Evolutionary conservation across 768 basidiomycete genomes (phyloP), one percentile per base, ranked within the genome.

Genomic region (Pisolithus sp.): DNA sequence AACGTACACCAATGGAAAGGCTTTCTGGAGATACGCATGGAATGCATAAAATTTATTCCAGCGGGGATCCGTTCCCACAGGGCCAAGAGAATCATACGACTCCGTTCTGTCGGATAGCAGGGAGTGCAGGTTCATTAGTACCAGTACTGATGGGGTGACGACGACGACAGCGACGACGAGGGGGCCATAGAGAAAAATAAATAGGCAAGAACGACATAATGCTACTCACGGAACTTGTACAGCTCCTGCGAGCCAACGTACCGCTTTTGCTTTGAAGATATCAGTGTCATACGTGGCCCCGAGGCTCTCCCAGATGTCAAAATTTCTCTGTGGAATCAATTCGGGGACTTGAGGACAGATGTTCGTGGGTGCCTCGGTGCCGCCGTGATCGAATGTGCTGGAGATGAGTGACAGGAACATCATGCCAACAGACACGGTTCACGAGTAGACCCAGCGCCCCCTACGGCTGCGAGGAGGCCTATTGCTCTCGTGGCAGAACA

Each of bases 1-100:
- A 15, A 39, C 71, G 39, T 68, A 87, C 75, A 76, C 79, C 63
- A 83, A 71, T 10, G 84, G 80, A 57, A 87, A 93, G 31, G 85
- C 66, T 28, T 62, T 57, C 30, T 57, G 54, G 8, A 88, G 73
- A 57, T 85, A 83, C 15, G 73, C 71, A 48, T 84, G 82, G 62
- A 85, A 77, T 8, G 67, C 64, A 0, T 54, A 65, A 48, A 85
- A 83, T 23, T 68, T 73, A 28, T 78, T 70, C 82, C 82, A 85
- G 15, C 76, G 74, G 5, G 72, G 67, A 57, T 82, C 80, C 13
- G 66, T 64, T 17, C 76, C 79, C 6, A 79, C 67, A 0, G 71
- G 71, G 0, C 60, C 68, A 75, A 78, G 77, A 48, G 68, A 59
- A 53, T 81, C 79, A 59, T 68, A 79, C 1, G 73, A 74, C 56